Percentiles rank a stretch among this genome's conserved stretches.
Conservation (phyloP, 2,329 filamentous ascomycete species). For the Aspergillus candidus region DNA sequence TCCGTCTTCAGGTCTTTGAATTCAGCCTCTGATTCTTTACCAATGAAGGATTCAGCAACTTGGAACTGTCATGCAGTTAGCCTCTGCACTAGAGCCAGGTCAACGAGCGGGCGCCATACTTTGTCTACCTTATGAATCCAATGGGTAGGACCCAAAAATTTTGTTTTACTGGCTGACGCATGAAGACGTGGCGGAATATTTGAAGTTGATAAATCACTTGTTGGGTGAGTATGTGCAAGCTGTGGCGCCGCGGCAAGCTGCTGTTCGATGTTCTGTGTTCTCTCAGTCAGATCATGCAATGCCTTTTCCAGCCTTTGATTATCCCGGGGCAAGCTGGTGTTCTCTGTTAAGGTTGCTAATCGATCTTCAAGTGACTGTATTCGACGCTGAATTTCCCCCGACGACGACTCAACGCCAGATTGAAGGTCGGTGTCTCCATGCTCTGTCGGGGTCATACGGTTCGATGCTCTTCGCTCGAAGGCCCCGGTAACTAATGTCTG, state of each 20-base stretch:
- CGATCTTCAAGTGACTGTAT: constrained; percentile 6
- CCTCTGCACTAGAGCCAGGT: too few relatives aligned
- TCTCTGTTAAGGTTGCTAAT: not conserved
- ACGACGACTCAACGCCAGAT: not conserved
- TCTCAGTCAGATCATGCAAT: constrained; percentile 6
- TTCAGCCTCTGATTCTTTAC: constrained; percentile 6
- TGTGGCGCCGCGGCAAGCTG: not conserved
- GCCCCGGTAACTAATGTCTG: not conserved
- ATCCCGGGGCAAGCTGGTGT: too few relatives aligned
- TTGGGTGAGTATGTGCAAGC: not conserved
- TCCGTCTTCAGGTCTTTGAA: constrained; percentile 10
- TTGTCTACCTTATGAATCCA: constrained; percentile 10
- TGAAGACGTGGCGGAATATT: constrained; percentile 5
- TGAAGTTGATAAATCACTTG: not conserved
- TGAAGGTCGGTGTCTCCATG: not conserved
- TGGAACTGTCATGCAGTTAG: constrained; percentile 8
- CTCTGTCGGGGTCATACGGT: not conserved
- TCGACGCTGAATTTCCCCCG: constrained; percentile 3
- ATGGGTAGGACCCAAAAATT: constrained; percentile 12
- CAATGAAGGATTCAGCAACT: constrained; percentile 2
- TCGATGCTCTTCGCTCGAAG: not conserved
- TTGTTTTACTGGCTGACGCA: constrained; percentile 8
- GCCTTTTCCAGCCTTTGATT: not conserved
- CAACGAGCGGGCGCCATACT: not conserved
- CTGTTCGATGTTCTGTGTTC: constrained; percentile 5